phyloP scores from a whole-genome alignment of 208 protist genomes.

The Leishmania braziliensis region DNA sequence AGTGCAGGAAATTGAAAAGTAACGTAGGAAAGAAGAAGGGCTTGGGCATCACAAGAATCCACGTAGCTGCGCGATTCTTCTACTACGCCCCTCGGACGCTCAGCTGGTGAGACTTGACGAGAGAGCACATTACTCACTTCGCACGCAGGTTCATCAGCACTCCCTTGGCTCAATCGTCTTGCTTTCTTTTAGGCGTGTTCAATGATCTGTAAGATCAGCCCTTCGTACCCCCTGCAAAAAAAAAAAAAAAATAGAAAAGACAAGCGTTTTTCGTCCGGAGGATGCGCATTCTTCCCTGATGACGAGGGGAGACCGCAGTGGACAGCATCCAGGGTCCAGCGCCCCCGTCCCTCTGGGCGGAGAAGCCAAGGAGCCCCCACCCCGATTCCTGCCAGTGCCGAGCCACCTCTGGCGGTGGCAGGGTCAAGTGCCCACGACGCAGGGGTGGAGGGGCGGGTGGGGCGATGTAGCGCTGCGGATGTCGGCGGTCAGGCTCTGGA shows the following conservation, averaged over 20 bases:
- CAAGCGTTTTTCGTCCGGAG: background rate
- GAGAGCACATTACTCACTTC: background rate
- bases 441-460: too few species aligned
- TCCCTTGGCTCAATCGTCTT: background rate
- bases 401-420: too few species aligned
- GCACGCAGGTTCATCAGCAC: background rate
- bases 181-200: background rate
- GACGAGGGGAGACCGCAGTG: background rate
- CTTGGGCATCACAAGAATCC: background rate
- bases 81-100: background rate
- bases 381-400: too few species aligned
- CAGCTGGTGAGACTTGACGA: background rate
- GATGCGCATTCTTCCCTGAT: background rate
- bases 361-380: background rate
- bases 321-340: background rate
- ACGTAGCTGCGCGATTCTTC: background rate
- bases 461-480: too few species aligned
- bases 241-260: background rate
- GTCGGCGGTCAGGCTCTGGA: too few species aligned
- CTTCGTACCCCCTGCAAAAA: background rate
- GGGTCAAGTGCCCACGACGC: too few species aligned
- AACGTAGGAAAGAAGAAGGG: background rate
- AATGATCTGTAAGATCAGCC: background rate
- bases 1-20: background rate
- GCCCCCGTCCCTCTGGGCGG: background rate